phyloP scores from a whole-genome alignment of 331 rosid species.

The Rosa hybrid region DNA sequence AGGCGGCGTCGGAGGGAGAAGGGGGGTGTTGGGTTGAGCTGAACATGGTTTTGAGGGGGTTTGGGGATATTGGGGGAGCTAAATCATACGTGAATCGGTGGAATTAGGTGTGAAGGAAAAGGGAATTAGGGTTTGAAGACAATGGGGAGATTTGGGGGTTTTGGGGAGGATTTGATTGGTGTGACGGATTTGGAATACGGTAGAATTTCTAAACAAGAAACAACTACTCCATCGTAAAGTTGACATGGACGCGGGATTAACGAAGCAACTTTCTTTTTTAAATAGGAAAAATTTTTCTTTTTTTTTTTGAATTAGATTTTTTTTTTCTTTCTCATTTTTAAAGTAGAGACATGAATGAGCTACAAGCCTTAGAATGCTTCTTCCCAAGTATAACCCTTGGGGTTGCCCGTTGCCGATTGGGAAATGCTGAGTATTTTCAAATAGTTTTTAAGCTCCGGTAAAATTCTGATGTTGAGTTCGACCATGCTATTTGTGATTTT shows the following conservation, averaged over 20 bases:
- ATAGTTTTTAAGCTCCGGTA: too few species aligned
- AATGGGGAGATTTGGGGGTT: neutral
- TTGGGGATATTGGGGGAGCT: neutral
- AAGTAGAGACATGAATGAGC: too few species aligned
- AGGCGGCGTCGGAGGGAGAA: conserved; percentile 30
- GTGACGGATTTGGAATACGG: neutral
- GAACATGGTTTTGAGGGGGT: neutral
- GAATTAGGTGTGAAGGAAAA: neutral
- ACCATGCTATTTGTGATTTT: too few species aligned
- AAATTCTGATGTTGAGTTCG: too few species aligned
- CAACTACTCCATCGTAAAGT: neutral
- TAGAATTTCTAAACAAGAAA: neutral
- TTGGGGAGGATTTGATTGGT: neutral
- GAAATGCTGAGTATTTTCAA: too few species aligned
- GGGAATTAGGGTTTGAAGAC: neutral
- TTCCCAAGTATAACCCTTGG: neutral
- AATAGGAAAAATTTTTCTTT: neutral
- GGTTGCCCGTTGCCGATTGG: too few species aligned
- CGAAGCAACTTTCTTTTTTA: neutral
- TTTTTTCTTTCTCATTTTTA: too few species aligned
- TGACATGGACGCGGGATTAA: conserved; percentile 10
- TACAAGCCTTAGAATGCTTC: neutral
- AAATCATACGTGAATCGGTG: neutral
- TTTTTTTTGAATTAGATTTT: neutral
- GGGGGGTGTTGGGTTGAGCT: conserved; percentile 31